Conservation (phyloP, 179 eudicot genomes). For the Silene vulgaris region DNA sequence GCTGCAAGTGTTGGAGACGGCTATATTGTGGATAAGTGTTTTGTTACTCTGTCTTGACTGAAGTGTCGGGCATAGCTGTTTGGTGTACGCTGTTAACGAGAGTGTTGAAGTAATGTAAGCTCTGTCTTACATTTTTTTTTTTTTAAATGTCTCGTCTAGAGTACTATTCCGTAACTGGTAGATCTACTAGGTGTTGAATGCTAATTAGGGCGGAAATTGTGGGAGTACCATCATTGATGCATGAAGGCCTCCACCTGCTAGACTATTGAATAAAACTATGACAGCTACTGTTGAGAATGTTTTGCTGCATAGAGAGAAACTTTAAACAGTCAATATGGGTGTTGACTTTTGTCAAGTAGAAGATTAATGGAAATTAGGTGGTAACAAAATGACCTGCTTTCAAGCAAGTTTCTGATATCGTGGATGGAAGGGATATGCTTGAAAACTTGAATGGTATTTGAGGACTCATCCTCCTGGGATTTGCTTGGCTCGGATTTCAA, state of each 20-base stretch:
- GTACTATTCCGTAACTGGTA: not conserved
- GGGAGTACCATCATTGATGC: conserved; percentile 45
- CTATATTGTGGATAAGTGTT: not conserved
- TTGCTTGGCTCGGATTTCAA: conserved; percentile 27
- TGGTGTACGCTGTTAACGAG: too few species aligned
- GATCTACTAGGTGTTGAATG: not conserved
- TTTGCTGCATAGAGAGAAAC: conserved; percentile 32
- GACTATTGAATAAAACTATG: conserved; percentile 55
- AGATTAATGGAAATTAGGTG: not conserved
- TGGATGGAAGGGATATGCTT: conserved; percentile 35
- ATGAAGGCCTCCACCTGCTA: conserved; percentile 50
- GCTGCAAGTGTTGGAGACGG: too few species aligned
- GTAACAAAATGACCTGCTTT: conserved; percentile 39
- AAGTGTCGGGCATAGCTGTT: not conserved
- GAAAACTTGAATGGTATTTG: conserved; percentile 25
- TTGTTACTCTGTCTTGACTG: not conserved
- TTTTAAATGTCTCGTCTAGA: not conserved
- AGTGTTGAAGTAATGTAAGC: not conserved
- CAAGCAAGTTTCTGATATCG: conserved; percentile 36
- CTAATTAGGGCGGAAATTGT: not conserved
- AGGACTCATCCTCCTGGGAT: conserved; percentile 18
- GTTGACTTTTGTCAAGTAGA: not conserved
- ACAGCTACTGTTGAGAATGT: conserved; percentile 44
- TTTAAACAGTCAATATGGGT: not conserved
- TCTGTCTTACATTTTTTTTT: too few species aligned